phyloP scores from a whole-genome alignment of 2,329 filamentous ascomycete species.

The Sporothrix luriei region DNA sequence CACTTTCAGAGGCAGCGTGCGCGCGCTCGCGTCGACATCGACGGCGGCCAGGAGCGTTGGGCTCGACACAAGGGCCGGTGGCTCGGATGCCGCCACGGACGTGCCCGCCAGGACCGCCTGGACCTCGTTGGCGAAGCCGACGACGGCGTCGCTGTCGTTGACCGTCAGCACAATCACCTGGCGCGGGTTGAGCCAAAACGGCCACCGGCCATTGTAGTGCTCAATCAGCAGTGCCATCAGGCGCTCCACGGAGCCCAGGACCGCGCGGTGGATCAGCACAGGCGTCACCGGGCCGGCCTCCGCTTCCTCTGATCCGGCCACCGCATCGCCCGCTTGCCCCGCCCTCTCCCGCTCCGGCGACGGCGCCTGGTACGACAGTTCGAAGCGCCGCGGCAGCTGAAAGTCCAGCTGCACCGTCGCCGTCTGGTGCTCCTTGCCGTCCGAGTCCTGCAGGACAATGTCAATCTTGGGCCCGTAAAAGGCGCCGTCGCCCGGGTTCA shows the following conservation, averaged over 20 bases:
- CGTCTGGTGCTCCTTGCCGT: slow-evolving; percentile 85
- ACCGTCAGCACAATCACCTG: slow-evolving; percentile 76
- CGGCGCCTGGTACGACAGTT: slow-evolving; percentile 71
- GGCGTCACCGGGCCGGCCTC: slow-evolving; percentile 66
- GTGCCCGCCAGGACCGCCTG: slow-evolving; percentile 57
- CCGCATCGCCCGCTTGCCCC: slow-evolving; percentile 42
- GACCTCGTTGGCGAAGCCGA: slow-evolving; percentile 53
- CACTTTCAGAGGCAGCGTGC: slow-evolving; percentile 69
- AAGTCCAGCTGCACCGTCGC: slow-evolving; percentile 90
- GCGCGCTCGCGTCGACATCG: slow-evolving; percentile 67
- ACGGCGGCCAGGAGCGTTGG: slow-evolving; percentile 63
- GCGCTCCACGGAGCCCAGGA: slow-evolving; percentile 80
- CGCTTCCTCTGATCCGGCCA: slow-evolving; percentile 41
- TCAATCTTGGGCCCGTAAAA: slow-evolving; percentile 95
- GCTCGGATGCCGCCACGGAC: slow-evolving; percentile 30
- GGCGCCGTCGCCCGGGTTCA: slow-evolving; percentile 81
- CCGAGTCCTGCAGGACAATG: slow-evolving; percentile 75
- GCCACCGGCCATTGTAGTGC: slow-evolving; percentile 77
- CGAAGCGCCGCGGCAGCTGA: slow-evolving; percentile 81
- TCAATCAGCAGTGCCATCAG: slow-evolving; percentile 85
- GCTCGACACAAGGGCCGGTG: slow-evolving; percentile 45
- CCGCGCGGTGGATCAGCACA: slow-evolving; percentile 81
- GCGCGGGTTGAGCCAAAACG: slow-evolving; percentile 84
- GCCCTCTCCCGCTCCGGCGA: slow-evolving; percentile 63
- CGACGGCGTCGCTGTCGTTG: slow-evolving; percentile 60